Evolutionary conservation across 2,329 filamentous ascomycete species (phyloP), one percentile per base, ranked within the genome.

Genomic region (Phymatotrichopsis omnivora): DNA sequence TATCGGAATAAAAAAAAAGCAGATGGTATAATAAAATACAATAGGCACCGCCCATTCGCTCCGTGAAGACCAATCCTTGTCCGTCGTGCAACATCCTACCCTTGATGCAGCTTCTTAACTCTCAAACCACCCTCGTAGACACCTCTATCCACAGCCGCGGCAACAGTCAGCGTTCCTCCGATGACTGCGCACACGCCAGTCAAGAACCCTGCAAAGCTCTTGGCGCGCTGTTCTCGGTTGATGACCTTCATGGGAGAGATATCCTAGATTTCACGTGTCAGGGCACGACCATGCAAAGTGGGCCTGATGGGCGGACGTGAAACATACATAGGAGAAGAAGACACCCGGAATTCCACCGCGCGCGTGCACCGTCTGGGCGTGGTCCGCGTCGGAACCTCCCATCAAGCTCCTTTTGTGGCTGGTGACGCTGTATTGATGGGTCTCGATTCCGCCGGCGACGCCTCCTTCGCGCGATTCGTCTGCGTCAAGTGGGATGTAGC

Each of bases 191-290:
- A 98, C 16, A 98, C 76, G 36, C 91, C 91, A 1, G 91, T 89
- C 47, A 98, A 66, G 70, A 98, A 98, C 14, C 84, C 84, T 0
- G 85, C 78, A 63, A 98, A 93, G 4, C 82, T 82, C 71, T 96
- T 96, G 50, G 80, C 71, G 35, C 85, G 77, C 56, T 84, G 81
- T 68, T 98, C 93, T 44, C 87, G 82, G 70, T 98, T 98, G 67
- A 98, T 82, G 51, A 98, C 89, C 69, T 96, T 98, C 91, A 98
- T 98, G 4, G 91, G 91, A 2, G 89, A 96, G 64, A 98, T 98
- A 60, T 98, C 91, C 82, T 87, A 43, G 27, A 39, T 3, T 36
- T 27, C 1, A 29, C 14, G 2, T 33, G 10, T 35, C 59, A 42
- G 64, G 60, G 23, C 40, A 24, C 22, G 5, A 14, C 17, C 20